Evolutionary conservation across 73 alveolate genomes (phyloP), one percentile per base, ranked within the genome.

Genomic region (Durusdinium trenchii): DNA sequence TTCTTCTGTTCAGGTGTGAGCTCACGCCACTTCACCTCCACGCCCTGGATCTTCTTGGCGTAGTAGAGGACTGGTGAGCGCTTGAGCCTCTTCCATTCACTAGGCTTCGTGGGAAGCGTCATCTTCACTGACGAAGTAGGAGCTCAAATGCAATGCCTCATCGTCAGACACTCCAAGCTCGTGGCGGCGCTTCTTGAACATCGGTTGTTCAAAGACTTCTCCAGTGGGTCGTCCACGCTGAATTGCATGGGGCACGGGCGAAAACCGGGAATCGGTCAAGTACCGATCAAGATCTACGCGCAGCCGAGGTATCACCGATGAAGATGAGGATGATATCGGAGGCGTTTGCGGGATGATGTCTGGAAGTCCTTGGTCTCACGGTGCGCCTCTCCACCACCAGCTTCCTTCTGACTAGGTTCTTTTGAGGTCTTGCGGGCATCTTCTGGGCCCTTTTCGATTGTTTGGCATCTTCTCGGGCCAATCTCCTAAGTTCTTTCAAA

Each of bases 171-270:
- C 57, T 7, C 4, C 14, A 28, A 16, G 85, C n/a, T 40, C 35
- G 18, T 40, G 6, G n/a, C 85, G 85, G 57, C 43, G 85, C 43
- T 75, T 75, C 85, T 75, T 75, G 85, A 75, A 75, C 57, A 75
- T 51, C 38, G 52, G 85, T 42, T 75, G 85, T 9, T 75, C 85
- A 3, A 75, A 7, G 14, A 75, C 38, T 36, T 75, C 85, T 16
- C 51, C 47, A 6, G 50, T 6, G 4, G 82, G 50, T 35, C 18
- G 2, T 26, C 5, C 47, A 69, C 82, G 82, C 82, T 69, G 82
- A 5, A 5, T 23, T 7, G 43, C 43, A 9, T 23, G 20, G 30
- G 6, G 47, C 48, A 4, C 12, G 38, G 6, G 3, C 50, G 28
- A 2, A 35, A 46, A 12, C 47, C 47, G 6, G 2, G 3, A 69